phyloP scores from a whole-genome alignment of 768 basidiomycete species.

The Macrolepiota fuliginosa region DNA sequence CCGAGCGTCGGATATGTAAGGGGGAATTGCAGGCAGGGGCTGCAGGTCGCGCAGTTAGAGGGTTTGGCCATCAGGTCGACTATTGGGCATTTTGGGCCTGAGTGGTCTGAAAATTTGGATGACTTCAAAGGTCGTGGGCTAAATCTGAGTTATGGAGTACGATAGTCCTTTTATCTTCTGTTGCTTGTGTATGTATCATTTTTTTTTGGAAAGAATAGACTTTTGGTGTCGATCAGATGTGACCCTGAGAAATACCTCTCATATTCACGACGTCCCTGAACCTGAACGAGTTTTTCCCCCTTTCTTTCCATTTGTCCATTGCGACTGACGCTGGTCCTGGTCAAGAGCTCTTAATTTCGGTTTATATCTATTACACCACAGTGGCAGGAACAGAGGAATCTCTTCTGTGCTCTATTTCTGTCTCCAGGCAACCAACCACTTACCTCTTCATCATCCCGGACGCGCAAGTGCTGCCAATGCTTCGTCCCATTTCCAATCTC shows the following conservation, averaged over 20 bases:
- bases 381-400: background rate
- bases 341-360: background rate
- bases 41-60: too few species aligned
- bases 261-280: background rate
- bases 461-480: background rate
- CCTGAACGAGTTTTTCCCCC: conserved; percentile 1
- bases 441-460: background rate
- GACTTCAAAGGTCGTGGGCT: too few species aligned
- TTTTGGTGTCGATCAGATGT: background rate
- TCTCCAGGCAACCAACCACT: background rate
- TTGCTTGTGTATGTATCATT: background rate
- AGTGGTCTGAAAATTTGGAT: too few species aligned
- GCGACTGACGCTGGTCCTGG: background rate
- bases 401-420: background rate
- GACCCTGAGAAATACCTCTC: conserved; percentile 3
- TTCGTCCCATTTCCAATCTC: conserved; percentile 1
- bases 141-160: too few species aligned
- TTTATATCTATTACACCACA: background rate
- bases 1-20: too few species aligned
- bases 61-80: too few species aligned
- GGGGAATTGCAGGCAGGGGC: too few species aligned
- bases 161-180: background rate
- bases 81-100: too few species aligned
- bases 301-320: background rate
- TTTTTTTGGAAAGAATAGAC: background rate